These are phyloP conservation scores for Trichoderma sp. DNA, from an alignment of 2,329 filamentous ascomycete species.

Conservation along the genomic window DNA sequence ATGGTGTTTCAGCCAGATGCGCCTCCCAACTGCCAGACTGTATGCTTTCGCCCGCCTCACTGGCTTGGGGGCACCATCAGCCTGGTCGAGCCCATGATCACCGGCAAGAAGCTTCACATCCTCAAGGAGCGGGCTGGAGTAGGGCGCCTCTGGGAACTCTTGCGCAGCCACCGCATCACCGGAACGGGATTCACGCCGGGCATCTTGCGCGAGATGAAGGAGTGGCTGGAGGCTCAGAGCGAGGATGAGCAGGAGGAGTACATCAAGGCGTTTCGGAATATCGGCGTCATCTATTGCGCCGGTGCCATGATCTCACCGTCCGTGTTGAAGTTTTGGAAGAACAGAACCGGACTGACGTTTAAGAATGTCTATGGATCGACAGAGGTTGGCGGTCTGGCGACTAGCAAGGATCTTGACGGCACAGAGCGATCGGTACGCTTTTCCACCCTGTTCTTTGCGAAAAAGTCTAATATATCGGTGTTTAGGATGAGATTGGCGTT, in stretches of 20 bases:
- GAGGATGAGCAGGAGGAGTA: conserved; percentile 22
- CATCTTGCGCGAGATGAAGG: conserved; percentile 27
- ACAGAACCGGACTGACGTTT: conserved; percentile 22
- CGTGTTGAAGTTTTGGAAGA: conserved; percentile 27
- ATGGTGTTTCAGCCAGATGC: neutral
- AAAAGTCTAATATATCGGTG: neutral
- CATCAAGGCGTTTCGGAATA: conserved; percentile 16
- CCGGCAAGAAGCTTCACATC: conserved; percentile 26
- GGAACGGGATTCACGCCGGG: conserved; percentile 25
- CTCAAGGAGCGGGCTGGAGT: conserved; percentile 23
- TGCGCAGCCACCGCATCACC: conserved; percentile 25
- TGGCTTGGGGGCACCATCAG: conserved; percentile 28
- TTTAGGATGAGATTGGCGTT: conserved; percentile 22
- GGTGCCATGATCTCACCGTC: conserved; percentile 18
- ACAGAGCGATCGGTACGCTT: conserved; percentile 22
- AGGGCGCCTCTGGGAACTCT: conserved; percentile 23
- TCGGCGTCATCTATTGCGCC: conserved; percentile 6
- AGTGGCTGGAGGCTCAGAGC: conserved; percentile 18
- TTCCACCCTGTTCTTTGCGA: neutral
- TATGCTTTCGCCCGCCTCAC: conserved; percentile 29
- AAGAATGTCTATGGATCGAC: conserved; percentile 27
- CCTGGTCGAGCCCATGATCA: conserved; percentile 25
- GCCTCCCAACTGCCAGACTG: conserved; percentile 8
- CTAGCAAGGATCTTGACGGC: conserved; percentile 5
- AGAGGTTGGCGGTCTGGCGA: conserved; percentile 22